Conservation (phyloP, 495 filamentous ascomycete genomes). For the Penicillium canariense region DNA sequence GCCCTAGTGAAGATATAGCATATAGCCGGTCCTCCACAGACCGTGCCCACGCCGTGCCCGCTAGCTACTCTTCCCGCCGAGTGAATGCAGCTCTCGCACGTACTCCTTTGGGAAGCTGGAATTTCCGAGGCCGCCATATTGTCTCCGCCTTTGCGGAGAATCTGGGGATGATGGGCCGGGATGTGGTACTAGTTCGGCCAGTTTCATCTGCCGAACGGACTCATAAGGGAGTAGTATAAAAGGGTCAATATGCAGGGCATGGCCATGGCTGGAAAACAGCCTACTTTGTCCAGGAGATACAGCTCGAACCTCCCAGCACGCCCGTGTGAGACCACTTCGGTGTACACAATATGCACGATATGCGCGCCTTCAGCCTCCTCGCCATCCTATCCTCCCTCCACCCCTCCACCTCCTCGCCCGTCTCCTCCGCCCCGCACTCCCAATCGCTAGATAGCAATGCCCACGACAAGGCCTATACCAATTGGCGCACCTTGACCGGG, state of each 20-base stretch:
- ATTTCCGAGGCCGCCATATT: neutral
- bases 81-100: neutral
- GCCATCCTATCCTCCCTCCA: neutral
- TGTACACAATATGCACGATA: no score
- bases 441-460: conserved; percentile 1
- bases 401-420: neutral
- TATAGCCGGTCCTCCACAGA: neutral
- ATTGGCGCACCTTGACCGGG: conserved; percentile 30
- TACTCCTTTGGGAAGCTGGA: neutral
- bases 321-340: no score
- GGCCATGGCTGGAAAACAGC: no score
- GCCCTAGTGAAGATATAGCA: neutral
- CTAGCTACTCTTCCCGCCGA: neutral
- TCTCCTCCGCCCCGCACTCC: neutral
- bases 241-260: no score
- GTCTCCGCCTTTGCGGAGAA: conserved; percentile 4
- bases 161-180: conserved; percentile 1
- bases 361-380: neutral
- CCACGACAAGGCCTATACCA: conserved; percentile 15
- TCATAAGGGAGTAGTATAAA: neutral
- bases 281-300: no score
- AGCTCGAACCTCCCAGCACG: no score
- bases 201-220: neutral
- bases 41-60: neutral
- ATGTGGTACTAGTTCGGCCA: neutral